Percentiles rank a stretch among this genome's conserved stretches.
Conservation (phyloP, 1,284 basidiomycete genomes). For the Anthracocystis setariae region DNA sequence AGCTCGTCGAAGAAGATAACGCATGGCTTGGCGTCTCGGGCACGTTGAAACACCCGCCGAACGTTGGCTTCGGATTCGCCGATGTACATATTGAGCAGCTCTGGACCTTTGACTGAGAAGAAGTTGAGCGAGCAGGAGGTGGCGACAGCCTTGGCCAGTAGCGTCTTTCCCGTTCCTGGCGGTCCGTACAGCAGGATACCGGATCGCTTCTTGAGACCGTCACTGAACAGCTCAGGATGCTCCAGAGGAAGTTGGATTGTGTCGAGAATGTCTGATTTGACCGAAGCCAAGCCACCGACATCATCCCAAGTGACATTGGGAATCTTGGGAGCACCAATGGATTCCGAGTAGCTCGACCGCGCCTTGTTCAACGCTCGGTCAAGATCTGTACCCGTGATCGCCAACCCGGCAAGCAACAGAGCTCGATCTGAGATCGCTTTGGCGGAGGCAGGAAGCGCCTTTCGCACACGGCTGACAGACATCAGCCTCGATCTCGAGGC, state of each 20-base stretch:
- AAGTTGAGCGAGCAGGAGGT: conserved; percentile 71
- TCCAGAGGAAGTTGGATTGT: conserved; percentile 96
- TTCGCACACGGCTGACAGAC: conserved; percentile 73
- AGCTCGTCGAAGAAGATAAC: conserved; percentile 71
- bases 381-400: conserved; percentile 78
- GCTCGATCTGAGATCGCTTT: conserved; percentile 30
- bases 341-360: conserved; percentile 84
- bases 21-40: conserved; percentile 70
- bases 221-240: conserved; percentile 90
- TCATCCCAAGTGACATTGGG: conserved; percentile 98
- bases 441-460: conserved; percentile 33
- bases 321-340: conserved; percentile 94
- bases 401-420: conserved; percentile 71
- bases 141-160: conserved; percentile 76
- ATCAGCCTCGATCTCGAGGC: conserved; percentile 75
- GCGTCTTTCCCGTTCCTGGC: conserved; percentile 70
- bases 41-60: conserved; percentile 69
- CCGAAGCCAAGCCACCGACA: conserved; percentile 87
- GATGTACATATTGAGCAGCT: conserved; percentile 71
- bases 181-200: conserved; percentile 72
- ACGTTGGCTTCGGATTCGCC: conserved; percentile 71
- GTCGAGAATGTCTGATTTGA: conserved; percentile 94
- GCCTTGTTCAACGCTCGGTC: conserved; percentile 80
- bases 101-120: conserved; percentile 70
- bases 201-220: conserved; percentile 93